phyloP scores from a whole-genome alignment of 306 rosid species.

The Geum urbanum region DNA sequence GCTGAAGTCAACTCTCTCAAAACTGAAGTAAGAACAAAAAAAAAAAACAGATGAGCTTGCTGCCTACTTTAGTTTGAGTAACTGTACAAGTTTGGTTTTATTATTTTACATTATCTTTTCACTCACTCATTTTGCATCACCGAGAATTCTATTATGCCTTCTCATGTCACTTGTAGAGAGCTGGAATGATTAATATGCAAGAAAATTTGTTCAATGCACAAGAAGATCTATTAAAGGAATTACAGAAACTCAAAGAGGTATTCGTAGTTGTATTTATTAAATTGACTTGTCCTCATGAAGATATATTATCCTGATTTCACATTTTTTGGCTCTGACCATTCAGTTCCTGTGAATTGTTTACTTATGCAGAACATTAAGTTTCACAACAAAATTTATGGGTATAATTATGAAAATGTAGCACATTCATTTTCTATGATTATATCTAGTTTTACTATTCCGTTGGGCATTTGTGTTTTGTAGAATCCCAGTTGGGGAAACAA shows the following conservation, averaged over 20 bases:
- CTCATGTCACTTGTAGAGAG: constrained; percentile 5
- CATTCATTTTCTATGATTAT: background rate
- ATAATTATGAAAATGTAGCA: background rate
- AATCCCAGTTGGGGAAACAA: background rate
- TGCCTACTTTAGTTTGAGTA: background rate
- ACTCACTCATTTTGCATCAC: background rate
- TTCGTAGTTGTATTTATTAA: background rate
- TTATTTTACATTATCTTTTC: background rate
- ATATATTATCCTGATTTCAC: background rate
- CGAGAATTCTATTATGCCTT: background rate
- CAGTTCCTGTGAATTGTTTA: background rate
- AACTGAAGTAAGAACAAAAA: constrained; percentile 13
- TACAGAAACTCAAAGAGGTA: constrained; percentile 10
- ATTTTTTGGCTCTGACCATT: background rate
- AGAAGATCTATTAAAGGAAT: constrained; percentile 6
- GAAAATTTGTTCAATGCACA: constrained; percentile 9
- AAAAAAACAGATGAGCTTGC: background rate
- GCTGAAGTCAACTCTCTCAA: constrained; percentile 4
- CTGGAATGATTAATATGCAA: constrained; percentile 9
- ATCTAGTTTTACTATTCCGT: background rate
- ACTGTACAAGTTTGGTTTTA: background rate
- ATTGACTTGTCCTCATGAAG: background rate
- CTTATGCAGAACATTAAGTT: background rate
- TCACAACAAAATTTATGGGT: background rate
- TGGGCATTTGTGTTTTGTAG: constrained; percentile 7